A percentile compares a stretch with the other conserved stretches of the same genome.
Conservation (phyloP, 2,329 filamentous ascomycete genomes). For the Ramularia collo-cygni region DNA sequence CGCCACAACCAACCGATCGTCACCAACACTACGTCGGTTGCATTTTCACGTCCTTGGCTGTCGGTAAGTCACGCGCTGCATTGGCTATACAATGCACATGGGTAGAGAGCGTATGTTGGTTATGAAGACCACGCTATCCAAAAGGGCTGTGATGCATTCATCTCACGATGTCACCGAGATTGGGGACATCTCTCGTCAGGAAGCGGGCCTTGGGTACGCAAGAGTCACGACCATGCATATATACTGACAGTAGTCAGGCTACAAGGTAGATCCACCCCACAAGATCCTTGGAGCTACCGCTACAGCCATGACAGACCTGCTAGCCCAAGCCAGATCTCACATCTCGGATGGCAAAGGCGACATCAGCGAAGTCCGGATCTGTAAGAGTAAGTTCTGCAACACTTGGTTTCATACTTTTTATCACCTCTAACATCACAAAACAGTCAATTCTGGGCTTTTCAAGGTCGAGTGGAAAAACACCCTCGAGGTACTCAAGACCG, state of each 20-base stretch:
- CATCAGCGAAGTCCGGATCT: slow-evolving; percentile 19
- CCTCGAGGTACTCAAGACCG: slow-evolving; percentile 34
- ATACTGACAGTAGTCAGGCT: slow-evolving; percentile 47
- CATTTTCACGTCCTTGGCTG: too few relatives aligned
- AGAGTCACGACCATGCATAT: too few relatives aligned
- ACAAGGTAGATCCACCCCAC: slow-evolving; percentile 34
- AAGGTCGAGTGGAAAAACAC: slow-evolving; percentile 49
- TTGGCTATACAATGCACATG: too few relatives aligned
- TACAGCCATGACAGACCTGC: slow-evolving; percentile 43
- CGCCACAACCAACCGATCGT: slow-evolving; percentile 34
- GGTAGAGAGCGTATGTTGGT: too few relatives aligned
- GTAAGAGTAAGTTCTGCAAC: slow-evolving; percentile 15
- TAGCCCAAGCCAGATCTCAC: not conserved
- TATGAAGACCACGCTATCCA: too few relatives aligned
- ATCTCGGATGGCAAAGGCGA: not conserved
- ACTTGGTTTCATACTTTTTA: slow-evolving; percentile 33
- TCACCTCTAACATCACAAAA: slow-evolving; percentile 34
- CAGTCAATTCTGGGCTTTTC: slow-evolving; percentile 52
- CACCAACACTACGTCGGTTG: slow-evolving; percentile 36
- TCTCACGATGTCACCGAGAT: too few relatives aligned
- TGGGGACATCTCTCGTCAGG: too few relatives aligned
- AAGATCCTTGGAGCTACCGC: slow-evolving; percentile 45
- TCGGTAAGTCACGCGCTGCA: too few relatives aligned
- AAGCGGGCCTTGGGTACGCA: too few relatives aligned
- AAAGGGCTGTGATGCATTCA: too few relatives aligned